Conservation (phyloP, 2,329 filamentous ascomycete genomes). For the Neonectria ditissima region DNA sequence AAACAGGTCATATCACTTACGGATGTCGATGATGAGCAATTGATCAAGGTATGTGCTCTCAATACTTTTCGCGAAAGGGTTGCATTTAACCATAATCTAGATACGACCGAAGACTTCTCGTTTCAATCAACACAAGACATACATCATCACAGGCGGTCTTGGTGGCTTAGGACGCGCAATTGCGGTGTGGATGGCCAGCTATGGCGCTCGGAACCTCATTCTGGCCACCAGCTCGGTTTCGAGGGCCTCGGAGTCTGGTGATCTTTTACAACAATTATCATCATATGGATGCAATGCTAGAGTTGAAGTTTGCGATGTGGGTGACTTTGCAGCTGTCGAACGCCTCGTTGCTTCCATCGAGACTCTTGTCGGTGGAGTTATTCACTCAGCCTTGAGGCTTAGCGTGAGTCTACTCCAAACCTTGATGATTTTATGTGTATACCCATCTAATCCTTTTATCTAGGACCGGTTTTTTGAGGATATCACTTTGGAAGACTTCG, state of each 20-base stretch:
- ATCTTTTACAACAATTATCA: slow-evolving; percentile 36
- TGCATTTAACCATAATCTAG: slow-evolving; percentile 23
- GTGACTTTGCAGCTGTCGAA: slow-evolving; percentile 35
- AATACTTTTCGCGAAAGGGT: not conserved
- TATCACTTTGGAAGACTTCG: slow-evolving; percentile 37
- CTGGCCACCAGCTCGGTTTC: slow-evolving; percentile 38
- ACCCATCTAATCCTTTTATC: slow-evolving; percentile 15
- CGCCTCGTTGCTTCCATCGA: slow-evolving; percentile 27
- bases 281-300: slow-evolving; percentile 40
- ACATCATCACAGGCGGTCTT: slow-evolving; percentile 41
- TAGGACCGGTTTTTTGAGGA: slow-evolving; percentile 40
- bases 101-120: slow-evolving; percentile 33
- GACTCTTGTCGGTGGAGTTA: slow-evolving; percentile 36
- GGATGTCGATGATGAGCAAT: slow-evolving; percentile 3
- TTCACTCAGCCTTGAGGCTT: slow-evolving; percentile 40
- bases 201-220: slow-evolving; percentile 38
- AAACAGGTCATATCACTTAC: slow-evolving; percentile 36
- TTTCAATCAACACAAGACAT: slow-evolving; percentile 35
- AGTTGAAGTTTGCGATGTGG: slow-evolving; percentile 39
- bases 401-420: slow-evolving; percentile 32
- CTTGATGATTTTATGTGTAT: slow-evolving; percentile 6
- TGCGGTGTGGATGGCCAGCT: slow-evolving; percentile 42
- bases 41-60: slow-evolving; percentile 30
- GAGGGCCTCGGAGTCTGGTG: slow-evolving; percentile 29
- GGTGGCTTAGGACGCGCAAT: slow-evolving; percentile 40